Conservation (phyloP, 1,139 yeast genomes). For the Pichia sp. region DNA sequence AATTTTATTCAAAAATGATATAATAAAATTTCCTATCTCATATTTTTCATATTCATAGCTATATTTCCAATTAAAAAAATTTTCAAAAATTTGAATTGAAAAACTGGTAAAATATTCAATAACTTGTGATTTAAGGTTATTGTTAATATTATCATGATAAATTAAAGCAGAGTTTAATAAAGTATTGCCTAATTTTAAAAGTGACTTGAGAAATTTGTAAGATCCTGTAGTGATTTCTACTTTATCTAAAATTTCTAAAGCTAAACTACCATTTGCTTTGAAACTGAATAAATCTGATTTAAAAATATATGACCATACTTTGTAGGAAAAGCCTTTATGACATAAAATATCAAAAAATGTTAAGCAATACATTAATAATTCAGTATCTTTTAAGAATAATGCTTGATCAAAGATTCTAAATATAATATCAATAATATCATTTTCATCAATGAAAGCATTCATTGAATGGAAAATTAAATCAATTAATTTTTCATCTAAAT, state of each 20-base stretch:
- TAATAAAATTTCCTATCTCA: slow-evolving; percentile 53
- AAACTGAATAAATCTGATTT: slow-evolving; percentile 60
- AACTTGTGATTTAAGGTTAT: slow-evolving; percentile 47
- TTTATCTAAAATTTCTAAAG: slow-evolving; percentile 59
- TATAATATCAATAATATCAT: slow-evolving; percentile 64
- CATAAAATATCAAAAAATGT: slow-evolving; percentile 45
- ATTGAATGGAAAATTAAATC: slow-evolving; percentile 46
- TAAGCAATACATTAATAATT: slow-evolving; percentile 42
- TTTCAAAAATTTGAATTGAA: slow-evolving; percentile 63
- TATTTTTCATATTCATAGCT: slow-evolving; percentile 49
- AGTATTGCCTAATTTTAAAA: slow-evolving; percentile 49
- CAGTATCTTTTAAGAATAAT: slow-evolving; percentile 47
- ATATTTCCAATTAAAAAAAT: slow-evolving; percentile 67
- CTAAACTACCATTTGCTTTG: slow-evolving; percentile 65
- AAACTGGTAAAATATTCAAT: slow-evolving; percentile 52
- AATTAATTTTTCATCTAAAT: slow-evolving; percentile 39
- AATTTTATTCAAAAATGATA: slow-evolving; percentile 51
- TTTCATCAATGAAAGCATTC: slow-evolving; percentile 56
- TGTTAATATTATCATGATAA: slow-evolving; percentile 30
- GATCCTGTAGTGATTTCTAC: slow-evolving; percentile 67
- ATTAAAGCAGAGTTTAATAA: slow-evolving; percentile 51
- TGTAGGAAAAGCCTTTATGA: slow-evolving; percentile 45
- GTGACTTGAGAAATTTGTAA: slow-evolving; percentile 55
- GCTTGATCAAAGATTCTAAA: slow-evolving; percentile 65
- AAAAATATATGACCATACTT: slow-evolving; percentile 76